A percentile compares a stretch with the other conserved stretches of the same genome.
Evolutionary conservation across 129 eudicot species (phyloP).

Genomic region (Artemisia annua): DNA sequence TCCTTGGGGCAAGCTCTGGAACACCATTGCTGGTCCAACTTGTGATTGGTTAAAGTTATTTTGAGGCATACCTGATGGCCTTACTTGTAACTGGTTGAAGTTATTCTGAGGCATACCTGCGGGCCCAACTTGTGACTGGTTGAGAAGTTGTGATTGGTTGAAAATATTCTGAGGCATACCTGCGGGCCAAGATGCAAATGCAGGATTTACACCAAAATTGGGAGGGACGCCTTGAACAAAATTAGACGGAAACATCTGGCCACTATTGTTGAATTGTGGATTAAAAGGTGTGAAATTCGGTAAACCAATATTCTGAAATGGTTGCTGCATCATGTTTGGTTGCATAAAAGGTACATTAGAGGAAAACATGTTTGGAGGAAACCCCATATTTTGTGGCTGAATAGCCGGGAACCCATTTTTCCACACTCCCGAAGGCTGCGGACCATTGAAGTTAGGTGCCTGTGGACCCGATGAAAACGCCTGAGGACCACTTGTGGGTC

Average conservation of each 20-base stretch:
- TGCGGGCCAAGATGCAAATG: slow-evolving; percentile 43
- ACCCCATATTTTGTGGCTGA: slow-evolving; percentile 45
- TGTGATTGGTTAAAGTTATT: slow-evolving; percentile 43
- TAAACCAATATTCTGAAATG: slow-evolving; percentile 46
- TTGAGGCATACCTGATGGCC: background rate
- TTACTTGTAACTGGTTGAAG: background rate
- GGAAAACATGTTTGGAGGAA: slow-evolving; percentile 41
- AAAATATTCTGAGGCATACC: slow-evolving; percentile 28
- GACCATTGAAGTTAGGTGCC: slow-evolving; percentile 22
- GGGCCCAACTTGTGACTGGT: too few species aligned
- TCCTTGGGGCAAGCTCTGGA: slow-evolving; percentile 42
- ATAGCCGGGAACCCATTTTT: slow-evolving; percentile 40
- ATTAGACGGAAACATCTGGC: slow-evolving; percentile 46
- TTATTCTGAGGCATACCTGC: slow-evolving; percentile 14
- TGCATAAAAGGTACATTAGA: slow-evolving; percentile 52
- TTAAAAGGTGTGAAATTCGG: slow-evolving; percentile 30
- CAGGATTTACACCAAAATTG: slow-evolving; percentile 37
- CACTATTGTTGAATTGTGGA: slow-evolving; percentile 46
- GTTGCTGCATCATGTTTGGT: slow-evolving; percentile 37
- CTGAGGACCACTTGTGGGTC: slow-evolving; percentile 17
- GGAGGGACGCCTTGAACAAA: slow-evolving; percentile 33
- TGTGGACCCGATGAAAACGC: slow-evolving; percentile 33
- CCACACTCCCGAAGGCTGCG: slow-evolving; percentile 40
- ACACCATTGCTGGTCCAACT: slow-evolving; percentile 29
- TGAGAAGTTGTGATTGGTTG: slow-evolving; percentile 19